Base-by-base conservation (phyloP, 2,329 filamentous ascomycete genomes). In the Chrysosporium keratinophilum region DNA sequence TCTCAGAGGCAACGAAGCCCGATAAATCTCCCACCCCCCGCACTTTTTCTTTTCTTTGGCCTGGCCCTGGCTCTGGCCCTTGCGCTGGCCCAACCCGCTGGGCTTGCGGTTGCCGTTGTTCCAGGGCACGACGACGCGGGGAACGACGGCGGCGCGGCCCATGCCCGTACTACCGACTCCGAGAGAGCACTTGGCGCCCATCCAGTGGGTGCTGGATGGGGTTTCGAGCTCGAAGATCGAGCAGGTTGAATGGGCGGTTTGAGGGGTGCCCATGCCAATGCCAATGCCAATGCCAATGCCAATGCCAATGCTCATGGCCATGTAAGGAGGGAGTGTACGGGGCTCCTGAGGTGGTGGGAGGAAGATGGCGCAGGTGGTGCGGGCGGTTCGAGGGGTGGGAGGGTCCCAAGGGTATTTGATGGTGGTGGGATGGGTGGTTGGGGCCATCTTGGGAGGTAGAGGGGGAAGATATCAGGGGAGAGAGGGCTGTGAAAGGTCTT, bases 281-380 rank as follows among this genome's bases (percentile, higher is more conserved):
- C n/a, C n/a, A n/a, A n/a, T n/a, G n/a, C n/a, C n/a, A n/a, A n/a
- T n/a, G n/a, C n/a, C n/a, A n/a, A n/a, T 54, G 7, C 15, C 37
- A 23, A 19, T 20, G 23, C 14, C 19, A 9, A 9, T 20, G 34
- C 5, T 19, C 14, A 5, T 39, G 37, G 35, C 40, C 17, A 20
- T 12, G 5, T n/a, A 6, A 41, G 33, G 35, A 7, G 33, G 14
- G n/a, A 33, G 33, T n/a, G 31, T 19, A 34, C 19, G 31, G 28
- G 9, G 34, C 6, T 51, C 33, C 33, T 44, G 31, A 15, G 44
- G 44, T 12, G 52, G 44, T 10, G 48, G 52, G 28, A 55, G 39
- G 41, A 58, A 56, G 45, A 57, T 53, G 11, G 51, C 52, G 51
- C 54, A 56, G 45, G 50, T 51, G 5, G 54, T 52, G 17, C 31